These are phyloP conservation scores for Neurospora intermedia DNA, from an alignment of 495 filamentous ascomycete species.

Conservation along the genomic window DNA sequence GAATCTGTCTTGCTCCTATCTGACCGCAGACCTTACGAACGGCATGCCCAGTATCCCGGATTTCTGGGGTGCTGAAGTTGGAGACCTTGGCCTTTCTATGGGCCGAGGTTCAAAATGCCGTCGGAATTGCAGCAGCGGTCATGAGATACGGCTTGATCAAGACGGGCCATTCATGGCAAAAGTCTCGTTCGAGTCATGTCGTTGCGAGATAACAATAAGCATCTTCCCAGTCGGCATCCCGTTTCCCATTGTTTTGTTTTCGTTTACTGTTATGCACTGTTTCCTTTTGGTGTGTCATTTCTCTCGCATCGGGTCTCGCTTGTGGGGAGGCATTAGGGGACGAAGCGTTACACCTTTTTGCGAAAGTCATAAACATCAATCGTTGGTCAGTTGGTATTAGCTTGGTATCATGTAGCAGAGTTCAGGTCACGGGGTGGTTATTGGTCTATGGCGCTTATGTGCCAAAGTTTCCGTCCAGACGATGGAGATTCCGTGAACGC, in stretches of 20 bases:
- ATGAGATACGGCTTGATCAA: conserved; percentile 5
- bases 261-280: conserved; percentile 12
- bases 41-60: conserved; percentile 23
- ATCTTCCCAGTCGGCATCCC: conserved; percentile 8
- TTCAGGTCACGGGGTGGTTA: not conserved
- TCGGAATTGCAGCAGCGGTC: conserved; percentile 7
- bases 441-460: not conserved
- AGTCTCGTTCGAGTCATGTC: conserved; percentile 2
- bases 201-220: conserved; percentile 9
- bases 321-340: conserved; percentile 33
- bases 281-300: conserved; percentile 13
- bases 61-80: conserved; percentile 14
- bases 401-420: not conserved
- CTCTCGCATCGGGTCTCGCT: conserved; percentile 27
- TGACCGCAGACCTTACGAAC: conserved; percentile 17
- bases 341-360: conserved; percentile 10
- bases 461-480: not conserved
- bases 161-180: not conserved
- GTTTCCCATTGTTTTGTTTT: conserved; percentile 13
- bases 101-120: conserved; percentile 2
- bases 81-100: conserved; percentile 4
- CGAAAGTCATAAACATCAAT: not conserved
- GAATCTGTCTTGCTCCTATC: not conserved
- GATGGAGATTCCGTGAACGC: not conserved
- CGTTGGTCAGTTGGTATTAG: conserved; percentile 1